Conservation (phyloP, 805 yeast genomes). For the Cyberlindnera bimundalis region DNA sequence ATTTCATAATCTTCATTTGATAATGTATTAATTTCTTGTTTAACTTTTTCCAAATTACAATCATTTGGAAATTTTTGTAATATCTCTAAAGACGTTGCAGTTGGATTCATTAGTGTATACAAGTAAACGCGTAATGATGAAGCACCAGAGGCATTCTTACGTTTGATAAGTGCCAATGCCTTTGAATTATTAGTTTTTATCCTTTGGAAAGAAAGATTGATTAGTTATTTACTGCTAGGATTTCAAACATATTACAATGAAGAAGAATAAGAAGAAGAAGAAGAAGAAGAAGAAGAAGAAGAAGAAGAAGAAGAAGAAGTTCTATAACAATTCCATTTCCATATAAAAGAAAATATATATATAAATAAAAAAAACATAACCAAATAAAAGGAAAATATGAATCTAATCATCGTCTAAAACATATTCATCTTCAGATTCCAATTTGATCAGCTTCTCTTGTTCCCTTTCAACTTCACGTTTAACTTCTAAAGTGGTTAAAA, state of each 20-base stretch:
- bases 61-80: neutral
- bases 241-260: constrained; percentile 5
- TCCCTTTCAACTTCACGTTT: too few relatives aligned
- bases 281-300: neutral
- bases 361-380: too few relatives aligned
- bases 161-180: constrained; percentile 21
- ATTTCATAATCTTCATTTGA: neutral
- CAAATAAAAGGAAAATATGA: too few relatives aligned
- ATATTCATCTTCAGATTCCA: too few relatives aligned
- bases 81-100: neutral
- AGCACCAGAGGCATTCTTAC: constrained; percentile 14
- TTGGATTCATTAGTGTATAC: neutral
- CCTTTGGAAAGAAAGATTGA: neutral
- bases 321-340: too few relatives aligned
- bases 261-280: neutral
- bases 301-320: too few relatives aligned
- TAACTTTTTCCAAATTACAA: neutral
- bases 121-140: constrained; percentile 4
- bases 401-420: too few relatives aligned
- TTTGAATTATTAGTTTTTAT: neutral
- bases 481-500: constrained; percentile 1
- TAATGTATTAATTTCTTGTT: neutral
- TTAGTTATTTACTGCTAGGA: constrained; percentile 5
- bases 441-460: too few relatives aligned
- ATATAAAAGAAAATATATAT: too few relatives aligned